Conservation (phyloP, 192 early-diverging fungal species). For the Lunasporangiospora selenospora region DNA sequence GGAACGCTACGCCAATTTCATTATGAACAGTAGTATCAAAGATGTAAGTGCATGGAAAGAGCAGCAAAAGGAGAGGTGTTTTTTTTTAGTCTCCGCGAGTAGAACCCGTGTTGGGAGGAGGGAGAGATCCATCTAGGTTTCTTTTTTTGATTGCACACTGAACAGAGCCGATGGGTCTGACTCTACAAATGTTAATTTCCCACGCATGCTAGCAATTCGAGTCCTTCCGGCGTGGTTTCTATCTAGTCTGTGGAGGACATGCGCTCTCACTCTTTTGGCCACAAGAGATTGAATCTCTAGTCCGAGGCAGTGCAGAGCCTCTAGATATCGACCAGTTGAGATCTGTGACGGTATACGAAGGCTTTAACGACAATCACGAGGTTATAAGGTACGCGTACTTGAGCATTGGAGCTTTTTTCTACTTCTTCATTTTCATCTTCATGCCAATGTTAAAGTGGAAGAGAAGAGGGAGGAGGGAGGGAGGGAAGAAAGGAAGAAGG, state of each 20-base stretch:
- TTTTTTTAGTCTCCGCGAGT: no score
- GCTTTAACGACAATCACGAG: conserved; percentile 63
- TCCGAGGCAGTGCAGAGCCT: conserved; percentile 83
- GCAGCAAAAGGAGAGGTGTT: no score
- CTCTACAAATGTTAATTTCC: no score
- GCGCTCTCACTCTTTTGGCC: conserved; percentile 86
- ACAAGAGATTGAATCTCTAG: conserved; percentile 91
- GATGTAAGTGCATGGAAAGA: conserved; percentile 40
- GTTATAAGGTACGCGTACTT: conserved; percentile 57
- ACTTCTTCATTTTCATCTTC: conserved; percentile 2
- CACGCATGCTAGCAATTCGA: conserved; percentile 85
- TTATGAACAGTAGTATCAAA: conserved; percentile 76
- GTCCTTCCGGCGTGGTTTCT: conserved; percentile 87
- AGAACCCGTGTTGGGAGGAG: no score
- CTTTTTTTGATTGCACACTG: no score
- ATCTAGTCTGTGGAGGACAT: conserved; percentile 88
- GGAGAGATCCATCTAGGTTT: no score
- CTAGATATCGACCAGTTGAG: conserved; percentile 62
- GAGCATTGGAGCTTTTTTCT: not conserved
- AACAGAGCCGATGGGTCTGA: no score
- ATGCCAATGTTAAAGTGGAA: no score
- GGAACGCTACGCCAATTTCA: conserved; percentile 79
- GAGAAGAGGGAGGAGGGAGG: no score
- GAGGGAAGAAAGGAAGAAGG: no score
- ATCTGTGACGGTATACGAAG: conserved; percentile 62